Evolutionary conservation across 176 grass and related monocot species (phyloP).

Genomic region (Chrysopogon serrulatus): DNA sequence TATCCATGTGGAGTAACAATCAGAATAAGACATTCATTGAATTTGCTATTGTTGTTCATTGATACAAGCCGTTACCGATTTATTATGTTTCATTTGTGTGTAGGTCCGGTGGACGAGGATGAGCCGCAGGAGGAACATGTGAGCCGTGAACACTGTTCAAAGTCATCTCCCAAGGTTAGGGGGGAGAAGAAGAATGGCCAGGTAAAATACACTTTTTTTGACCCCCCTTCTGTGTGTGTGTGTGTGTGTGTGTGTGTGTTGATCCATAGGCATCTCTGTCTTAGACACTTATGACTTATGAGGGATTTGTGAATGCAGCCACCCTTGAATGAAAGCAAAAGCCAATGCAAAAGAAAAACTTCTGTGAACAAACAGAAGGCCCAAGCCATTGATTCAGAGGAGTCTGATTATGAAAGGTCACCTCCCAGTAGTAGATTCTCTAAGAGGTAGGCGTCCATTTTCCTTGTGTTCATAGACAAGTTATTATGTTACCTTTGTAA

Average conservation of each 20-base stretch:
- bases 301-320: slow-evolving; percentile 30
- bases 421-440: neutral
- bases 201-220: neutral
- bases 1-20: neutral
- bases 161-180: too few species aligned
- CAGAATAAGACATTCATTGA: neutral
- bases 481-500: neutral
- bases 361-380: neutral
- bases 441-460: slow-evolving; percentile 21
- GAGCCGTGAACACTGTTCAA: too few species aligned
- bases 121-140: too few species aligned
- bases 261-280: neutral
- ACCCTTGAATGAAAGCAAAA: neutral
- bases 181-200: neutral
- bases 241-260: too few species aligned
- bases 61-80: neutral
- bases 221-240: too few species aligned
- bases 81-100: neutral
- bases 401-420: neutral
- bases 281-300: neutral
- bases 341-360: neutral
- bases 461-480: neutral
- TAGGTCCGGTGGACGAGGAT: neutral
- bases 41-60: neutral
- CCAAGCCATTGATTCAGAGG: slow-evolving; percentile 14